A percentile compares a stretch with the other conserved stretches of the same genome.
Conservation (phyloP, 768 basidiomycete species). For the Rickenella mellea region DNA sequence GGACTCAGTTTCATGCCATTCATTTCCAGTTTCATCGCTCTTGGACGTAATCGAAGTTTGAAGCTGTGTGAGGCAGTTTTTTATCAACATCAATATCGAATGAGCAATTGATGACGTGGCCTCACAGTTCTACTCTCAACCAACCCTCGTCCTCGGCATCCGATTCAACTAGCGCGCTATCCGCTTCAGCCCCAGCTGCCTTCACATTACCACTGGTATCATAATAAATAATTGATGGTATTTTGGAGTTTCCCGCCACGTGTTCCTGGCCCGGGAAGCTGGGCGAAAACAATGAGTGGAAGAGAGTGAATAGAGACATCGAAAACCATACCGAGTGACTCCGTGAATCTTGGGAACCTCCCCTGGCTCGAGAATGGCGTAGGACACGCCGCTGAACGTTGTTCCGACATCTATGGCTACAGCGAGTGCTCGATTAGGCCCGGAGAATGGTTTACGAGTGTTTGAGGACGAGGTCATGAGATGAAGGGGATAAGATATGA, state of each 20-base stretch:
- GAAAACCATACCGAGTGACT: conserved; percentile 52
- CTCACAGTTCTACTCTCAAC: conserved; percentile 69
- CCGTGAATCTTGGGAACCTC: conserved; percentile 77
- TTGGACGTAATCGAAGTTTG: conserved; percentile 71
- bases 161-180: conserved; percentile 43
- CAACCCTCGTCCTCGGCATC: conserved; percentile 72
- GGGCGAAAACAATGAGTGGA: conserved; percentile 2
- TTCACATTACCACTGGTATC: conserved; percentile 55
- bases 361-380: conserved; percentile 73
- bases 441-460: conserved; percentile 66
- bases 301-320: neutral
- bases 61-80: conserved; percentile 34
- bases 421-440: conserved; percentile 53
- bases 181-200: conserved; percentile 73
- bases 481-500: neutral
- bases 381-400: conserved; percentile 77
- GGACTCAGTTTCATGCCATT: conserved; percentile 72
- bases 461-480: conserved; percentile 27
- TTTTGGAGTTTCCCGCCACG: conserved; percentile 78
- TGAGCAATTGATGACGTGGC: conserved; percentile 8
- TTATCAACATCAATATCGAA: conserved; percentile 1
- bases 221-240: conserved; percentile 71
- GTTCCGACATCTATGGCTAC: conserved; percentile 78
- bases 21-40: conserved; percentile 73
- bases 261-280: conserved; percentile 83